Base-by-base conservation (phyloP, 2,329 filamentous ascomycete genomes). In the Botrytis pseudocinerea region DNA sequence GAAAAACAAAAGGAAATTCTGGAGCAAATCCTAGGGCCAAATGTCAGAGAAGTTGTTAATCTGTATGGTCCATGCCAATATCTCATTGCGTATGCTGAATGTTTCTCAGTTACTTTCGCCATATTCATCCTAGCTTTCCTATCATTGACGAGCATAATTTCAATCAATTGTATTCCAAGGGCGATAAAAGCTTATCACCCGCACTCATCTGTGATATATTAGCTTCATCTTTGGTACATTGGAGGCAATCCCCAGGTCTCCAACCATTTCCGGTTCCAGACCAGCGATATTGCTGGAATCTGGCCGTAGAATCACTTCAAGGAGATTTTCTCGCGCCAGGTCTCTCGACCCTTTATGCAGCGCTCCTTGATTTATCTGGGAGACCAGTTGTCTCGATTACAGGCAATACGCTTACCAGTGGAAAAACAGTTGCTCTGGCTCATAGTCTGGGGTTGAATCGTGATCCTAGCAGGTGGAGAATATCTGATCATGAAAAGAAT, bases 101-200 rank as follows among this genome's bases (percentile, higher is more conserved):
- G 4, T 1, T n/a, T 65, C 44, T 65, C 32, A 88, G 86, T 46
- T 89, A 89, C 77, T 85, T 89, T 72, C 82, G 84, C 46, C 84
- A 86, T 71, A 85, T 87, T 57, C 88, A 91, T 78, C 82, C 82
- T n/a, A 88, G 87, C n/a, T 88, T 91, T 74, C 89, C 89, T 0
- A 82, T 91, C 2, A 83, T 91, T 65, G 63, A 65, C 38, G 63
- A 65, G 32, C 28, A 51, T 12, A 51, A 38, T 51, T 65, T 65
- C 63, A 48, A 51, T n/a, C 44, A 65, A 38, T 25, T 65, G 12
- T 65, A 48, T 46, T 65, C 20, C 22, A 48, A 48, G 28, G 28
- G 42, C 12, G 88, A 91, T 73, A 86, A 88, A 61, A 68, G 84
- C 16, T 85, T 88, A 69, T 88, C 88, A 0, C 87, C 88, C 0